phyloP scores from a whole-genome alignment of 140 eudicot species.

The Bidens hawaiensis region DNA sequence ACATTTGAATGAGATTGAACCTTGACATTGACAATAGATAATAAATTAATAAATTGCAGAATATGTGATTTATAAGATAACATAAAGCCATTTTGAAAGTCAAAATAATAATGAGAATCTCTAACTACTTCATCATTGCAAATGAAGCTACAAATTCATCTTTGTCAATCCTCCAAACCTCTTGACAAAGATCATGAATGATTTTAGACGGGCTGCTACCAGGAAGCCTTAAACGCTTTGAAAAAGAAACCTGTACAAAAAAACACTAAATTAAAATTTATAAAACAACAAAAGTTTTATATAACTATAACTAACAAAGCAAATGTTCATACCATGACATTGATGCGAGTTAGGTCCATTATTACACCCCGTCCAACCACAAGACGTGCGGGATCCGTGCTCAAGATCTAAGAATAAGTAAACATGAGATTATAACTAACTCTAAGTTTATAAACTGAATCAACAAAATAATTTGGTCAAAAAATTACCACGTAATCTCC shows the following conservation, averaged over 20 bases:
- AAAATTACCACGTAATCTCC: conserved; percentile 99
- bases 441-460: neutral
- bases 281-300: too few species aligned
- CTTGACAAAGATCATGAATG: conserved; percentile 53
- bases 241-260: conserved; percentile 59
- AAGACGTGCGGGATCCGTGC: conserved; percentile 68
- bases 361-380: conserved; percentile 77
- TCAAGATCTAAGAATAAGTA: conserved; percentile 54
- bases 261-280: neutral
- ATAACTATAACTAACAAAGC: too few species aligned
- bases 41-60: neutral
- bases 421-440: neutral
- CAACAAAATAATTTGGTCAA: neutral
- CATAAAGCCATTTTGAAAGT: neutral
- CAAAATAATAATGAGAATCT: conserved; percentile 6
- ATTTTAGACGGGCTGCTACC: conserved; percentile 46
- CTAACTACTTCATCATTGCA: conserved; percentile 77
- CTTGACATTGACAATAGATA: conserved; percentile 31
- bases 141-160: conserved; percentile 75
- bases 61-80: conserved; percentile 15
- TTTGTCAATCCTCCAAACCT: conserved; percentile 89
- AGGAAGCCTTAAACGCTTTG: conserved; percentile 92
- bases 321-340: conserved; percentile 54
- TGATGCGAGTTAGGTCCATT: conserved; percentile 61
- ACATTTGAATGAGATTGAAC: conserved; percentile 85